Evolutionary conservation across 768 basidiomycete species (phyloP).

Genomic region (Xerocomus potaroensis): DNA sequence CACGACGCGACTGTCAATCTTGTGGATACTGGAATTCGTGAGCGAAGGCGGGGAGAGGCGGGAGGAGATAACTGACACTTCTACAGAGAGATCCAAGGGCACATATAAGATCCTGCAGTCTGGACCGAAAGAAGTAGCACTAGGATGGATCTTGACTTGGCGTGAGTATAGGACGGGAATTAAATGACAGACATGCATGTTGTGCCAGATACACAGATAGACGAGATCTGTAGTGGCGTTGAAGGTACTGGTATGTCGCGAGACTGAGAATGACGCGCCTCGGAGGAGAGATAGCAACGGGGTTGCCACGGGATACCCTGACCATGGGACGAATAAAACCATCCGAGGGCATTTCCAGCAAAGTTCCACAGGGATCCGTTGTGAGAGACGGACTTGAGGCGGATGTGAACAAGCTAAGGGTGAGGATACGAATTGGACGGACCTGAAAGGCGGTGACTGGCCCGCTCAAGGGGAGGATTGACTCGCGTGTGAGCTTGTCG

Average conservation of each 20-base stretch:
- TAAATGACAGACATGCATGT: constrained; percentile 43
- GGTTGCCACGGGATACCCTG: constrained; percentile 33
- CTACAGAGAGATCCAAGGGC: constrained; percentile 38
- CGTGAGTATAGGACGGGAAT: background rate
- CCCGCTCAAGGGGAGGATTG: constrained; percentile 26
- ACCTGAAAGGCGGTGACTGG: constrained; percentile 47
- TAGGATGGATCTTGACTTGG: constrained; percentile 27
- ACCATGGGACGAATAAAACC: constrained; percentile 40
- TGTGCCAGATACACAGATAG: constrained; percentile 44
- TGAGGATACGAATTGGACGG: background rate
- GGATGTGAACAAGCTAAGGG: background rate
- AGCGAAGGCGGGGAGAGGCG: background rate
- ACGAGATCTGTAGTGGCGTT: constrained; percentile 40
- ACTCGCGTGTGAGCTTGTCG: constrained; percentile 25
- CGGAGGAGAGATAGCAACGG: constrained; percentile 37
- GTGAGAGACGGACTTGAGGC: constrained; percentile 31
- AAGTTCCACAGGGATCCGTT: constrained; percentile 35
- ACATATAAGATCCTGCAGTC: constrained; percentile 41
- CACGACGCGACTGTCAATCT: constrained; percentile 36
- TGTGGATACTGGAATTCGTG: constrained; percentile 11
- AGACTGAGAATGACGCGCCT: constrained; percentile 7
- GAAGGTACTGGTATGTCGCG: background rate
- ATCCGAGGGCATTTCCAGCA: constrained; percentile 51
- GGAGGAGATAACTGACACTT: constrained; percentile 33
- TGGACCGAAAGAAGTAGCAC: constrained; percentile 56